Evolutionary conservation across 2,329 filamentous ascomycete genomes (phyloP).

Genomic region (Pseudogymnoascus sp.): DNA sequence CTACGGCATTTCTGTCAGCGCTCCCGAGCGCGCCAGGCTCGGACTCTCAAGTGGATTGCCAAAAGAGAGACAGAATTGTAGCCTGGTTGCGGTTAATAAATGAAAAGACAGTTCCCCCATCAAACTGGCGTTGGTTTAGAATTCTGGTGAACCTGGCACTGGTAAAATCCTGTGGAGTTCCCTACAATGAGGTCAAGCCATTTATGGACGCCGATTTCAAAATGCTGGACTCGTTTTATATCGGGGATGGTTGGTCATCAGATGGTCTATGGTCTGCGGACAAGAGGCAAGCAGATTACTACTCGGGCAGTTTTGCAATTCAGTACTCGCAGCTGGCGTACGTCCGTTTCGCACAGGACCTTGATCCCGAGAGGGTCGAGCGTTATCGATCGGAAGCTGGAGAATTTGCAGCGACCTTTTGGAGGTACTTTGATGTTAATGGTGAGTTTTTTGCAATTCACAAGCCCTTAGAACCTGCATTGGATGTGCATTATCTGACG

Average conservation of each 20-base stretch:
- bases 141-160: constrained; percentile 45
- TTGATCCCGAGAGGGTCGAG: constrained; percentile 36
- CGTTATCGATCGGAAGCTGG: constrained; percentile 36
- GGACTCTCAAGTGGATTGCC: constrained; percentile 26
- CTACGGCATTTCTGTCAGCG: constrained; percentile 30
- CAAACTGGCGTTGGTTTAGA: constrained; percentile 50
- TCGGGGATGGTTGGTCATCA: constrained; percentile 41
- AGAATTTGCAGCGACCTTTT: constrained; percentile 38
- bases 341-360: constrained; percentile 36
- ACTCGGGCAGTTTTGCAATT: constrained; percentile 49
- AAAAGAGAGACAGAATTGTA: constrained; percentile 33
- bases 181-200: constrained; percentile 30
- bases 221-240: constrained; percentile 41
- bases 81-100: constrained; percentile 41
- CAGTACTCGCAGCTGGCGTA: constrained; percentile 47
- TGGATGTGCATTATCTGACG: not conserved
- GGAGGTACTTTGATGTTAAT: constrained; percentile 42
- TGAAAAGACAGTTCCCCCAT: constrained; percentile 40
- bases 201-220: constrained; percentile 39
- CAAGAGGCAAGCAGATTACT: constrained; percentile 42
- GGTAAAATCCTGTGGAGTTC: constrained; percentile 36
- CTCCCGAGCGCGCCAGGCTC: not conserved
- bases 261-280: constrained; percentile 40
- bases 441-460: constrained; percentile 30
- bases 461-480: not conserved